Conservation (phyloP, 2,329 filamentous ascomycete genomes). For the Alternaria ethzedia region DNA sequence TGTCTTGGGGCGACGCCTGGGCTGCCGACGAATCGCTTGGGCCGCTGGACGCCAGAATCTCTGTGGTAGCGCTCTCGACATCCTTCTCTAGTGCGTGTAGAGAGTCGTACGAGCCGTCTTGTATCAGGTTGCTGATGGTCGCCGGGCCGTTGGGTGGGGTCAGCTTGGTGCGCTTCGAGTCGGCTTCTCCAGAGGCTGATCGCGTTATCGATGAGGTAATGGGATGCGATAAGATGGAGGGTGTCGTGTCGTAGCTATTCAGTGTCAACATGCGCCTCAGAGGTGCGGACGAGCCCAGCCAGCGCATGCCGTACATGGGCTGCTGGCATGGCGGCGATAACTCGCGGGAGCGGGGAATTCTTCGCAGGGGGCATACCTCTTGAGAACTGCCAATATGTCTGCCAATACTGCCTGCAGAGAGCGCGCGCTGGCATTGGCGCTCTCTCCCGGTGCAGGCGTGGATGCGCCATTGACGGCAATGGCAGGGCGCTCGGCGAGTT, state of each 20-base stretch:
- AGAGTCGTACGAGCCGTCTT: slow-evolving; percentile 48
- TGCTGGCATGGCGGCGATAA: background rate
- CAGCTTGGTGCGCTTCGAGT: slow-evolving; percentile 55
- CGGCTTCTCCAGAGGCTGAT: slow-evolving; percentile 48
- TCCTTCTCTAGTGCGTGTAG: slow-evolving; percentile 53
- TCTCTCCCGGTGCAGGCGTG: slow-evolving; percentile 21
- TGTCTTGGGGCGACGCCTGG: slow-evolving; percentile 46
- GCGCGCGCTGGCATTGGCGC: slow-evolving; percentile 27
- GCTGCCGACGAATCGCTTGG: slow-evolving; percentile 20
- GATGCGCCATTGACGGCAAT: slow-evolving; percentile 40
- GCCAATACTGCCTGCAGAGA: slow-evolving; percentile 42
- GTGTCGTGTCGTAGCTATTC: slow-evolving; percentile 52
- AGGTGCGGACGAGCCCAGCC: background rate
- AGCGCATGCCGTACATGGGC: background rate
- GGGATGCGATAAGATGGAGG: slow-evolving; percentile 53
- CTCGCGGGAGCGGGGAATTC: background rate
- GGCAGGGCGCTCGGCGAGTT: slow-evolving; percentile 49
- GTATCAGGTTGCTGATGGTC: slow-evolving; percentile 49
- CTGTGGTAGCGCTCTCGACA: slow-evolving; percentile 48
- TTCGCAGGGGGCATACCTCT: slow-evolving; percentile 39
- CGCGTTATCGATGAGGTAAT: slow-evolving; percentile 38
- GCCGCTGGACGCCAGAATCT: slow-evolving; percentile 47
- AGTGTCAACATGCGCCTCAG: slow-evolving; percentile 16
- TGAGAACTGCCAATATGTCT: slow-evolving; percentile 52
- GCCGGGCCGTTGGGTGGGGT: slow-evolving; percentile 39